Percentiles rank a stretch among this genome's conserved stretches.
Conservation (phyloP, 495 filamentous ascomycete genomes). For the Penicillium taxi region DNA sequence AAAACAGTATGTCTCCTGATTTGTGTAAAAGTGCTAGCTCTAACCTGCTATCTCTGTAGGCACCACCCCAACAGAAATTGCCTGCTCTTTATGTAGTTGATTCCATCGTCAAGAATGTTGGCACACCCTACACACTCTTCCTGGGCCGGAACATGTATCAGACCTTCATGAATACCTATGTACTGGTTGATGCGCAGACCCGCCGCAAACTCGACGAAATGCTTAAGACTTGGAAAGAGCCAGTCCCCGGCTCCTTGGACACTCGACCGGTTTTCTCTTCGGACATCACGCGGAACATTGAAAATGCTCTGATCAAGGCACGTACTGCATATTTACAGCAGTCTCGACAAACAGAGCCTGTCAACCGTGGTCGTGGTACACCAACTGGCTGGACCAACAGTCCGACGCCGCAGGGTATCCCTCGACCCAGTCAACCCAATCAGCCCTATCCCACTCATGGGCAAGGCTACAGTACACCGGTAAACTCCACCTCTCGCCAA, state of each 20-base stretch:
- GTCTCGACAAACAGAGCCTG: conserved; percentile 50
- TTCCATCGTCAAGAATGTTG: conserved; percentile 97
- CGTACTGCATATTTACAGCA: conserved; percentile 58
- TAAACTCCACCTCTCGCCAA: conserved; percentile 10
- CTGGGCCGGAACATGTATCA: conserved; percentile 83
- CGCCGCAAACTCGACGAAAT: conserved; percentile 90
- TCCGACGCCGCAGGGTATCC: conserved; percentile 53
- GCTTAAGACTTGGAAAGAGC: conserved; percentile 97
- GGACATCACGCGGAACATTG: conserved; percentile 79
- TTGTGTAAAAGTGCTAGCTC: conserved; percentile 8
- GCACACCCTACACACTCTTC: conserved; percentile 91
- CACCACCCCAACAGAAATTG: conserved; percentile 74
- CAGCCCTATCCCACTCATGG: conserved; percentile 28
- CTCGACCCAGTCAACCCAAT: conserved; percentile 28
- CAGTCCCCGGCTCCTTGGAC: conserved; percentile 84
- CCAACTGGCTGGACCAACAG: conserved; percentile 54
- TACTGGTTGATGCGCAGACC: conserved; percentile 70
- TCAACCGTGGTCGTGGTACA: conserved; percentile 46
- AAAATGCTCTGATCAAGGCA: conserved; percentile 85
- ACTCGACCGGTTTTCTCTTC: conserved; percentile 78
- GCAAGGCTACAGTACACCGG: conserved; percentile 26
- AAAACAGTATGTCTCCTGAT: conserved; percentile 62
- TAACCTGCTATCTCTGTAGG: conserved; percentile 53
- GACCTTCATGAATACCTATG: conserved; percentile 95
- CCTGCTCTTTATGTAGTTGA: conserved; percentile 97